These are phyloP conservation scores for Staphylotrichum longicolle DNA, from an alignment of 495 filamentous ascomycete genomes.

Conservation along the genomic window DNA sequence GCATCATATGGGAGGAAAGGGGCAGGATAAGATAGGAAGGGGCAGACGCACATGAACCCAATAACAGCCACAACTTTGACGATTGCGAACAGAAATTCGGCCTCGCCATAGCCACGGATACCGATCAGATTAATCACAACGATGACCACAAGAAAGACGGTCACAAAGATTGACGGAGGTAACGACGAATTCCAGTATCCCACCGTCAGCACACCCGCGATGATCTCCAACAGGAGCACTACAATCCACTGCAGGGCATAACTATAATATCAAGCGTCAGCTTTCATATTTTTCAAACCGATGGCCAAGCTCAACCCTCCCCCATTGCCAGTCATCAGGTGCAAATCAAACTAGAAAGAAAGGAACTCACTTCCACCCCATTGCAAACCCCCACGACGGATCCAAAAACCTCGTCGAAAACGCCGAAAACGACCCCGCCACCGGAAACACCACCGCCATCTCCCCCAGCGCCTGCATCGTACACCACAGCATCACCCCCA, in stretches of 20 bases:
- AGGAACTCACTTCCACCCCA: slow-evolving; percentile 80
- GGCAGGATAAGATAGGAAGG: slow-evolving; percentile 3
- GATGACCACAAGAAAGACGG: slow-evolving; percentile 74
- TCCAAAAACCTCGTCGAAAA: slow-evolving; percentile 92
- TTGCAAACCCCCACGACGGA: slow-evolving; percentile 95
- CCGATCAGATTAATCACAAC: slow-evolving; percentile 82
- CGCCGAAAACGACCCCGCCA: slow-evolving; percentile 88
- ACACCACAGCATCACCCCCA: slow-evolving; percentile 87
- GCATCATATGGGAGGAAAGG: not conserved
- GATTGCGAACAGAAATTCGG: slow-evolving; percentile 83
- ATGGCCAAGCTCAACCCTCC: no score
- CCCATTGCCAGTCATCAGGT: not conserved
- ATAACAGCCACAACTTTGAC: slow-evolving; percentile 85
- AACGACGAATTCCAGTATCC: slow-evolving; percentile 72
- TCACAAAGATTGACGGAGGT: slow-evolving; percentile 76
- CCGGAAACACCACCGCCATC: slow-evolving; percentile 86
- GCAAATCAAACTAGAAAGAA: no score
- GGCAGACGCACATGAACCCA: slow-evolving; percentile 72
- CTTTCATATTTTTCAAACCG: not conserved
- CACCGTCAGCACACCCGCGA: slow-evolving; percentile 85
- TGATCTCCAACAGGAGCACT: slow-evolving; percentile 84
- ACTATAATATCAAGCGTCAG: slow-evolving; percentile 35
- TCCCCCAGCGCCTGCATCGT: slow-evolving; percentile 92
- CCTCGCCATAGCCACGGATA: slow-evolving; percentile 85
- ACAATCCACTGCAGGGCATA: slow-evolving; percentile 95